A percentile compares a stretch with the other conserved stretches of the same genome.
Evolutionary conservation across 164 flowering plant genomes (phyloP).

Genomic region (Protea cynaroides): DNA sequence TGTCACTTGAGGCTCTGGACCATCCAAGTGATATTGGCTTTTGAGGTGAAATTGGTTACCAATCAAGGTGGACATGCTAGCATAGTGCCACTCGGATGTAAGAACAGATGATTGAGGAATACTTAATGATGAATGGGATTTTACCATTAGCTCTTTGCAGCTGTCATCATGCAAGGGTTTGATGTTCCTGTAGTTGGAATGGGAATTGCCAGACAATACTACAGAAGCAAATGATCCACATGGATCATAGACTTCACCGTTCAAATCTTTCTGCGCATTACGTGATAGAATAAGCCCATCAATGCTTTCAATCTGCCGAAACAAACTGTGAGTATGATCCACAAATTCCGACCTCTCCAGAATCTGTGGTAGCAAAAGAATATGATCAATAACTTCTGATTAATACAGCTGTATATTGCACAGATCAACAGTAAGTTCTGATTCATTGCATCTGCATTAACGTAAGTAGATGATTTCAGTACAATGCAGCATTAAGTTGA

Average conservation of each 20-base stretch:
- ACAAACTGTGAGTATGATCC: constrained; percentile 36
- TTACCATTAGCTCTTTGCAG: constrained; percentile 20
- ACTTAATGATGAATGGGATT: constrained; percentile 9
- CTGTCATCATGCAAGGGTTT: constrained; percentile 12
- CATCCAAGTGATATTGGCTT: constrained; percentile 15
- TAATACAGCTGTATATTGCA: not conserved
- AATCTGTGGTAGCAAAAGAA: constrained; percentile 38
- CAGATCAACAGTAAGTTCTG: not conserved
- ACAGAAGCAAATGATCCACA: constrained; percentile 31
- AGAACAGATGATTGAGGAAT: constrained; percentile 13
- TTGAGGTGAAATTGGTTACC: constrained; percentile 9
- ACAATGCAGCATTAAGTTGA: not conserved
- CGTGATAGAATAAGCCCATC: constrained; percentile 15
- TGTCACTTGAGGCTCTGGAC: constrained; percentile 18
- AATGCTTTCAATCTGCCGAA: constrained; percentile 26
- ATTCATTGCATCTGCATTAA: no score
- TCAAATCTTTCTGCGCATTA: constrained; percentile 16
- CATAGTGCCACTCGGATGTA: constrained; percentile 12
- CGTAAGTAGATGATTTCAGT: not conserved
- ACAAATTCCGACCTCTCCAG: constrained; percentile 45
- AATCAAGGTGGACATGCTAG: constrained; percentile 6
- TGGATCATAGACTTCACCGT: constrained; percentile 21
- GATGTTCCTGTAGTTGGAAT: constrained; percentile 15
- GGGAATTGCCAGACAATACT: constrained; percentile 24
- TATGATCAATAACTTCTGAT: constrained; percentile 5